phyloP scores from a whole-genome alignment of 2,329 filamentous ascomycete species.

The Coniochaeta sp. region DNA sequence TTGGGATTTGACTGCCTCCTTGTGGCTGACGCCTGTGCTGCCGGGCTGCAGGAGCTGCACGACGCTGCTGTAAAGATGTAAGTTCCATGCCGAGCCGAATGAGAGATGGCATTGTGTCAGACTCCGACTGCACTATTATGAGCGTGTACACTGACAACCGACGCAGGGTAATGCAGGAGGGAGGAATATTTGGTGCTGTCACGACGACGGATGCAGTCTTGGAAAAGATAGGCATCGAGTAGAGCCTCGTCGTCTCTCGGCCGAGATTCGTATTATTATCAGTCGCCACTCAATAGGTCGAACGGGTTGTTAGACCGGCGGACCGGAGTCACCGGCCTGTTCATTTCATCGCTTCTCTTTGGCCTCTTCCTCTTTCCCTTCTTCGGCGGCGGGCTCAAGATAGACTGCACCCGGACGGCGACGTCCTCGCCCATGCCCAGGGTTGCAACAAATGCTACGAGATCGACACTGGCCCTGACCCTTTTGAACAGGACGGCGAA shows the following conservation, averaged over 20 bases:
- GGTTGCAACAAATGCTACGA: neutral
- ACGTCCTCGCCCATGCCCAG: neutral
- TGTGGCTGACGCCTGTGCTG: conserved; percentile 21
- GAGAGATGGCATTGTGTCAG: neutral
- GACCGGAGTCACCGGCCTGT: neutral
- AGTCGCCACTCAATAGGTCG: neutral
- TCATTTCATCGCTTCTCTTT: neutral
- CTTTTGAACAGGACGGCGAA: conserved; percentile 9
- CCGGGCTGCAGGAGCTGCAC: conserved; percentile 17
- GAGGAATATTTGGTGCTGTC: conserved; percentile 26
- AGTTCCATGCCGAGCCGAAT: neutral
- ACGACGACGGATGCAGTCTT: conserved; percentile 6
- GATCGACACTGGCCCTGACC: conserved; percentile 6
- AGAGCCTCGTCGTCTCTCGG: neutral
- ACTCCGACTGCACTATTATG: neutral
- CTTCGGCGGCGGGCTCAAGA: neutral
- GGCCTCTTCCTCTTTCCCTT: neutral
- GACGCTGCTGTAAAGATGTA: conserved; percentile 15
- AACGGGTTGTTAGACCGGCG: neutral
- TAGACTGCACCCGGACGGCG: neutral
- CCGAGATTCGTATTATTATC: neutral
- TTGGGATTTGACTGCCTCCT: neutral
- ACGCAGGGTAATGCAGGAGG: conserved; percentile 19
- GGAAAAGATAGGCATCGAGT: neutral
- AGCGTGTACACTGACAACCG: neutral